Conservation (phyloP, 495 filamentous ascomycete species). For the Podospora pseudocomata region DNA sequence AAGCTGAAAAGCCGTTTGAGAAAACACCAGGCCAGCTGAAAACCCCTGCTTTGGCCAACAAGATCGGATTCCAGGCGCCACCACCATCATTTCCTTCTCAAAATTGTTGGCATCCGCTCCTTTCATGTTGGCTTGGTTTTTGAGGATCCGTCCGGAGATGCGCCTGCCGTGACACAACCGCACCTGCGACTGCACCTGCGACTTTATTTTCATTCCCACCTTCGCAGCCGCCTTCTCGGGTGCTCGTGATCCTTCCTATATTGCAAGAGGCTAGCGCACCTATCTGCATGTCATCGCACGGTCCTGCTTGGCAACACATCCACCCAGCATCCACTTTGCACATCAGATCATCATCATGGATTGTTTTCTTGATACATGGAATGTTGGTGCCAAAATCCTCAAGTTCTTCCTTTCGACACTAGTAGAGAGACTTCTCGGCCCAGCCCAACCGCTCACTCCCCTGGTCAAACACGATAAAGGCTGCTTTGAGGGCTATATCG, state of each 20-base stretch:
- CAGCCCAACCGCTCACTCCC: slow-evolving; percentile 52
- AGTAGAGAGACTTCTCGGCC: slow-evolving; percentile 34
- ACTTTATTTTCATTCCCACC: neutral
- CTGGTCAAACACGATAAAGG: slow-evolving; percentile 65
- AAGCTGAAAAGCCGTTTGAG: slow-evolving; percentile 12
- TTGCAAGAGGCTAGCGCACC: neutral
- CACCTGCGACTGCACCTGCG: neutral
- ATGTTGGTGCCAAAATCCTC: no score
- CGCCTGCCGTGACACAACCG: no score
- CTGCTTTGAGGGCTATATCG: slow-evolving; percentile 74
- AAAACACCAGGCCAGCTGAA: slow-evolving; percentile 8
- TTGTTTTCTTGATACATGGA: neutral
- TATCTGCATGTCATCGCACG: neutral
- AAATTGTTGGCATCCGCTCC: neutral
- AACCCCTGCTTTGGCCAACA: slow-evolving; percentile 5
- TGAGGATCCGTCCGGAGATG: neutral
- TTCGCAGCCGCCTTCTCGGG: neutral
- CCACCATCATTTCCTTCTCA: slow-evolving; percentile 5
- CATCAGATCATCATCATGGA: neutral
- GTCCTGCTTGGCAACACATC: neutral
- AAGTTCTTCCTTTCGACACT: neutral
- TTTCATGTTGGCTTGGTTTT: neutral
- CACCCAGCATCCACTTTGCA: neutral
- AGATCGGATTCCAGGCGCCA: slow-evolving; percentile 4
- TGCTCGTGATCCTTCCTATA: neutral